phyloP scores from a whole-genome alignment of 495 filamentous ascomycete genomes.

The Jackrogersella minutella region DNA sequence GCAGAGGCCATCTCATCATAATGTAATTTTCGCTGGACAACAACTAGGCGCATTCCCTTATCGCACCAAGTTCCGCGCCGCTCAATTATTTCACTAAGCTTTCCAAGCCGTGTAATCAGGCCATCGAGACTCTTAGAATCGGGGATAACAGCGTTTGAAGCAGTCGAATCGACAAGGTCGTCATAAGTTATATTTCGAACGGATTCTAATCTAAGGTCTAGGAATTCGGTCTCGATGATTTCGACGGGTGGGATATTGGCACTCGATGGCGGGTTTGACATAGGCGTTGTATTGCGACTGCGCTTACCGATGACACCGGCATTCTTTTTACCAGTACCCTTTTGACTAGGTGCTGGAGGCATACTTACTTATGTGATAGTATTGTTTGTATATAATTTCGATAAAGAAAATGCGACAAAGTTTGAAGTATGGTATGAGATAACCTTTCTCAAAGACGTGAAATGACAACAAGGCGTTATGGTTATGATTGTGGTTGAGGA shows the following conservation, averaged over 20 bases:
- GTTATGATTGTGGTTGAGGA: too few relatives aligned
- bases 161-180: slow-evolving; percentile 72
- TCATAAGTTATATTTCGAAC: slow-evolving; percentile 69
- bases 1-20: slow-evolving; percentile 56
- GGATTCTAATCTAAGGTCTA: slow-evolving; percentile 63
- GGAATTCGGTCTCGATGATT: slow-evolving; percentile 68
- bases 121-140: slow-evolving; percentile 76
- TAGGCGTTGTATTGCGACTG: slow-evolving; percentile 87
- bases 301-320: slow-evolving; percentile 75
- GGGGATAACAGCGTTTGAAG: slow-evolving; percentile 71
- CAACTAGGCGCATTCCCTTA: slow-evolving; percentile 75
- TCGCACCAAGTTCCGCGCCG: slow-evolving; percentile 69
- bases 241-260: slow-evolving; percentile 61
- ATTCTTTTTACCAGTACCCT: slow-evolving; percentile 79
- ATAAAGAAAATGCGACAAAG: neutral
- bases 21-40: slow-evolving; percentile 68
- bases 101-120: slow-evolving; percentile 71
- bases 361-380: too few relatives aligned
- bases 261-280: slow-evolving; percentile 62
- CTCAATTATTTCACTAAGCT: slow-evolving; percentile 70
- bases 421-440: neutral
- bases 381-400: too few relatives aligned
- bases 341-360: slow-evolving; percentile 65
- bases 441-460: too few relatives aligned
- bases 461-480: too few relatives aligned